Conservation (phyloP, 2,329 filamentous ascomycete genomes). For the Trichoderma afroharzianum region DNA sequence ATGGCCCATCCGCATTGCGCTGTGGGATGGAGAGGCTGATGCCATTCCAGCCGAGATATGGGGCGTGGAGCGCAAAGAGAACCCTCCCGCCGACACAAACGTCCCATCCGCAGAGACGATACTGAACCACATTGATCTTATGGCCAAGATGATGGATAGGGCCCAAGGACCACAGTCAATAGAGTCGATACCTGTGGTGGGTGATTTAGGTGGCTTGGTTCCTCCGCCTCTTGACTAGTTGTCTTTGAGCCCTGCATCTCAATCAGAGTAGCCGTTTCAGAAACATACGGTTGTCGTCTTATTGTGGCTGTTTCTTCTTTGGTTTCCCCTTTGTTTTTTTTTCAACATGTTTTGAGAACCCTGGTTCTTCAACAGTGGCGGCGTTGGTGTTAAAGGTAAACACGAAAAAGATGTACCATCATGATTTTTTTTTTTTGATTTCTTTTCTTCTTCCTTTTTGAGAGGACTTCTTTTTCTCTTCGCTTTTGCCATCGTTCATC, state of each 20-base stretch:
- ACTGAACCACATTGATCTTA: conserved; percentile 40
- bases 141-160: conserved; percentile 33
- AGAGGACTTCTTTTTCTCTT: not conserved
- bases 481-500: not conserved
- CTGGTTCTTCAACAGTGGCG: not conserved
- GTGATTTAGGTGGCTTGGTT: conserved; percentile 30
- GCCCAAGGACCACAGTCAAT: conserved; percentile 28
- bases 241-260: not conserved
- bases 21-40: conserved; percentile 49
- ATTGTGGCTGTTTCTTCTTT: not conserved
- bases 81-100: conserved; percentile 28
- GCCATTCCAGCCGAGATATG: conserved; percentile 55
- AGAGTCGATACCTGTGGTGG: conserved; percentile 29
- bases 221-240: conserved; percentile 32
- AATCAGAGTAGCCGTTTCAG: not conserved
- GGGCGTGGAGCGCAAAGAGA: conserved; percentile 50
- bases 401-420: conserved; percentile 1
- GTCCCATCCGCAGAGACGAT: conserved; percentile 34
- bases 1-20: conserved; percentile 57
- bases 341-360: not conserved
- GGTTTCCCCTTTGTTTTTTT: not conserved
- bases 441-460: not conserved
- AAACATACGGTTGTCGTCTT: not conserved
- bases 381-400: conserved; percentile 5
- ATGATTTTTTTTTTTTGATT: not conserved